Evolutionary conservation across 176 grass and related monocot species (phyloP).

Genomic region (Carex littledalei): DNA sequence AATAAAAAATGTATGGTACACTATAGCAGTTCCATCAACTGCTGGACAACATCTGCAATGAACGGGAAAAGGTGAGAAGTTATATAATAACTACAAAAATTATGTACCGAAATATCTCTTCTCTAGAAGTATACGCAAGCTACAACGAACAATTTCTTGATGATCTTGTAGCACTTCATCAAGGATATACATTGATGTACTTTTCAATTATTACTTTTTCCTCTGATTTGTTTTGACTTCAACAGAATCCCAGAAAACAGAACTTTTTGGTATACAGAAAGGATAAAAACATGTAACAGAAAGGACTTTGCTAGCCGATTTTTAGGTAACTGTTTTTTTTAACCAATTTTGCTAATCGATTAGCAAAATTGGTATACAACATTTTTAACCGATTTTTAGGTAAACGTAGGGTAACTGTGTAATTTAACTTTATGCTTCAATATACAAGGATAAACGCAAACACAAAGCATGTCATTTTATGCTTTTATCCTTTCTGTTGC

Average conservation of each 20-base stretch:
- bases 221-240: neutral
- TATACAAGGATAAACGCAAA: too few species aligned
- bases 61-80: neutral
- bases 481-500: too few species aligned
- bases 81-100: neutral
- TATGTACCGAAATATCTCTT: neutral
- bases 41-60: conserved; percentile 77
- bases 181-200: neutral
- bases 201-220: neutral
- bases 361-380: too few species aligned
- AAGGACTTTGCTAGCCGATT: too few species aligned
- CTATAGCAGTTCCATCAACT: conserved; percentile 76
- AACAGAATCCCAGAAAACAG: neutral
- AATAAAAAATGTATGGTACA: neutral
- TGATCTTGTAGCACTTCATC: neutral
- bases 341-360: too few species aligned
- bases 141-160: neutral
- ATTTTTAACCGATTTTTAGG: too few species aligned
- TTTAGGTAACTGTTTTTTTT: too few species aligned
- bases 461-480: too few species aligned
- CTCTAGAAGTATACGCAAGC: neutral
- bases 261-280: too few species aligned
- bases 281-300: too few species aligned
- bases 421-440: too few species aligned
- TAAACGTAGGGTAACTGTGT: too few species aligned